Percentiles rank a stretch among this genome's conserved stretches.
These are phyloP conservation scores for Aspergillus felis DNA, from an alignment of 2,329 filamentous ascomycete species.

Conservation along the genomic window DNA sequence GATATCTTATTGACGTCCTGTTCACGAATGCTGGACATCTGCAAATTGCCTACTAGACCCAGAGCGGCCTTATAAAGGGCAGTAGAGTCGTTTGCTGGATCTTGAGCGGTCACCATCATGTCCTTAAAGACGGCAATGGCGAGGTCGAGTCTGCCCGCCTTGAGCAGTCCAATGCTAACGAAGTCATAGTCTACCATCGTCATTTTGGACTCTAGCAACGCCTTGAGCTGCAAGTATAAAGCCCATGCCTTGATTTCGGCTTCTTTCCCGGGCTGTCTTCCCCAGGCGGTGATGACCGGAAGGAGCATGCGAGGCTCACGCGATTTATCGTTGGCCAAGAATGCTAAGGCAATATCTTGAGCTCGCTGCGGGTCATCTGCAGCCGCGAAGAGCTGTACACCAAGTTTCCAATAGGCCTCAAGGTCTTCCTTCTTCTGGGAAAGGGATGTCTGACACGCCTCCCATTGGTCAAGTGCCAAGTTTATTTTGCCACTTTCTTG, in stretches of 20 bases:
- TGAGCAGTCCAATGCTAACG: conserved; percentile 67
- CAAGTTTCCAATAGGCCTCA: conserved; percentile 45
- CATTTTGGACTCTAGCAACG: conserved; percentile 57
- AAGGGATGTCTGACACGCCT: conserved; percentile 52
- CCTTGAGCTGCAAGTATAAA: conserved; percentile 62
- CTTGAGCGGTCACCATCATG: conserved; percentile 69
- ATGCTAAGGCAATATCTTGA: conserved; percentile 46
- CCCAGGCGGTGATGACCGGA: conserved; percentile 66
- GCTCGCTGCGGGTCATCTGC: conserved; percentile 46
- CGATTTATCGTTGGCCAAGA: conserved; percentile 42
- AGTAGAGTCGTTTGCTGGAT: conserved; percentile 41
- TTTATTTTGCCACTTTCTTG: conserved; percentile 59
- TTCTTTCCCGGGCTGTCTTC: conserved; percentile 48
- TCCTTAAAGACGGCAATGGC: conserved; percentile 78
- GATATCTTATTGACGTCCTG: conserved; percentile 47
- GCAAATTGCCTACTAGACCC: conserved; percentile 38
- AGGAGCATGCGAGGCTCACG: conserved; percentile 45
- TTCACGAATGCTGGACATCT: conserved; percentile 40
- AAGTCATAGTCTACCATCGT: conserved; percentile 72
- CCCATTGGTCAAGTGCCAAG: conserved; percentile 62
- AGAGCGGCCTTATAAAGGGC: conserved; percentile 43
- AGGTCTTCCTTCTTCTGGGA: conserved; percentile 41
- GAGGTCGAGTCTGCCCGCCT: conserved; percentile 59
- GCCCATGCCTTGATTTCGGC: conserved; percentile 61
- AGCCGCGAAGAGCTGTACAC: conserved; percentile 49